Evolutionary conservation across 192 early-diverging fungal genomes (phyloP), one percentile per base, ranked within the genome.

Genomic region (Backusella mclennaniae): DNA sequence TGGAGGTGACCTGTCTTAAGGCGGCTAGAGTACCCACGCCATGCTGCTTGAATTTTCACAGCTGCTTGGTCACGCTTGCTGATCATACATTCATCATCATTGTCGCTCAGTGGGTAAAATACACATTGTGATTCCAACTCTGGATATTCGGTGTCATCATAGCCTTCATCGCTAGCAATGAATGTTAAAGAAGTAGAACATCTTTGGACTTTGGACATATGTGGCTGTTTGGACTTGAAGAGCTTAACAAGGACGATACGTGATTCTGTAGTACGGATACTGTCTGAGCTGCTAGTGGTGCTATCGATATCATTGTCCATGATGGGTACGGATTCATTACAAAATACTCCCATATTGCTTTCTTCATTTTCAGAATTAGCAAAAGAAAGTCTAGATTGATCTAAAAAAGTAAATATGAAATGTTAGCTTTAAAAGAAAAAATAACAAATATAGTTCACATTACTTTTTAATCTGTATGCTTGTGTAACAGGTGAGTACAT

Each of bases 41-140:
- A 76, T n/a, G 26, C 26, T 31, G 75, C 46, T 35, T 76, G 75
- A 19, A 76, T 76, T 42, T 70, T 76, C 15, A 70, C 69, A 35
- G 75, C 75, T 49, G 75, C 75, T 31, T n/a, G 26, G 14, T 69
- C 44, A 35, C 71, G 74, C n/a, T 31, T 26, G 23, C 19, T n/a
- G 19, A 59, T 23, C 19, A 46, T 26, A 46, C 35, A 71, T 8
- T 63, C 35, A 36, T 71, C 33, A 53, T 73, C 67, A 3, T 71
- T 41, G n/a, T 42, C 53, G 23, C 26, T 21, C 3, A 79, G 15
- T n/a, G 78, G 78, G 26, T 69, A 63, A 36, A 79, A 79, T 21
- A 74, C 67, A 42, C 56, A 74, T 14, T 49, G 38, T 1, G 78
- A 79, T 44, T 79, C 73, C 17, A 79, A 41, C 35, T 75, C 74